Percentiles rank a stretch among this genome's conserved stretches.
phyloP scores from a whole-genome alignment of 73 alveolate species.

The Urostyla sp. region DNA sequence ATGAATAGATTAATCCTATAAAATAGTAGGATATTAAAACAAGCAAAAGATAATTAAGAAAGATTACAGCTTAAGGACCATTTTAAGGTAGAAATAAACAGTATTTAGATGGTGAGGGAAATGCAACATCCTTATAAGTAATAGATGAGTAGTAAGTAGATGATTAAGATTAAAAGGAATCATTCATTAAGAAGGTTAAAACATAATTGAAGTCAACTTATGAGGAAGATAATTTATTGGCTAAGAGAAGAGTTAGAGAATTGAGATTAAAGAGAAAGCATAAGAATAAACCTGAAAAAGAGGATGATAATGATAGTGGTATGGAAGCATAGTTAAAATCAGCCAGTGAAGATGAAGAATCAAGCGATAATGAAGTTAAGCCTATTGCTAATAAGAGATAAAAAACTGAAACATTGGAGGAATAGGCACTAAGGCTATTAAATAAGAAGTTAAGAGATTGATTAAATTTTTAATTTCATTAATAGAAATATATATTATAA shows the following conservation, averaged over 20 bases:
- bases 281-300: conserved; percentile 15
- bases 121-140: conserved; percentile 16
- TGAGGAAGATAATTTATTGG: conserved; percentile 14
- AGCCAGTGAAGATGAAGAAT: no score
- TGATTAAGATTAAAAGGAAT: conserved; percentile 14
- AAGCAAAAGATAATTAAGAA: conserved; percentile 51
- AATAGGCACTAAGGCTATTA: no score
- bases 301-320: conserved; percentile 17
- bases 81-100: conserved; percentile 56
- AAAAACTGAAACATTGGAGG: no score
- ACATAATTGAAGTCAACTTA: not conserved
- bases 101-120: conserved; percentile 56
- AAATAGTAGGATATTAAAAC: conserved; percentile 12
- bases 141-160: conserved; percentile 16
- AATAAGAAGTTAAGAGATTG: no score
- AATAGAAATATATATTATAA: no score
- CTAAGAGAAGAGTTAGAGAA: conserved; percentile 50
- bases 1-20: not conserved
- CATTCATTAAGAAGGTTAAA: conserved; percentile 16
- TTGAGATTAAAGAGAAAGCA: conserved; percentile 42
- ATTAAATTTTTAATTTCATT: no score
- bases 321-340: no score
- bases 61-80: conserved; percentile 60
- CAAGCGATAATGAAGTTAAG: no score
- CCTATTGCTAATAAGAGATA: no score